phyloP scores from a whole-genome alignment of 2,329 filamentous ascomycete species.

The Samsoniella hepiali region DNA sequence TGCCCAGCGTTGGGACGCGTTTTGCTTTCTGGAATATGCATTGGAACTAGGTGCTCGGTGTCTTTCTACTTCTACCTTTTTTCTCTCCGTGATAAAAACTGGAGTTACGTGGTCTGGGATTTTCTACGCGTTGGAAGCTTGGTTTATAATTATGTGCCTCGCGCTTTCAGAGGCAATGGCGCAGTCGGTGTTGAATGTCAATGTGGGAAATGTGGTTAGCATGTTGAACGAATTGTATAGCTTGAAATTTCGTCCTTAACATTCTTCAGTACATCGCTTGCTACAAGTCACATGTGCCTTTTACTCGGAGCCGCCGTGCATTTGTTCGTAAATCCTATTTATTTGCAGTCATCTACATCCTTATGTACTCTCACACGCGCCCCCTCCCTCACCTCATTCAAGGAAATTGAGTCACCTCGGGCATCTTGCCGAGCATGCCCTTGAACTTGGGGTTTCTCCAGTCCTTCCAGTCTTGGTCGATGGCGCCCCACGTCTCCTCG shows the following conservation, averaged over 20 bases:
- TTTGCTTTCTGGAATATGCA: background rate
- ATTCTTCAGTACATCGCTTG: no score
- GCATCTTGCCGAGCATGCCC: constrained; percentile 37
- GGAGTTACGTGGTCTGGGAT: background rate
- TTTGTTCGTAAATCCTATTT: background rate
- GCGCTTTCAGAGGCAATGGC: background rate
- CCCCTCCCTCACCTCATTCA: background rate
- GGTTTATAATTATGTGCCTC: background rate
- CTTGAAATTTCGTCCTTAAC: background rate
- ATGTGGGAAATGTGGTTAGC: background rate
- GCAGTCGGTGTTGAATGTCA: background rate
- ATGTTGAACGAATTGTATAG: background rate
- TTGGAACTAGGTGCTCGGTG: constrained; percentile 8
- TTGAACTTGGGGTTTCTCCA: constrained; percentile 38
- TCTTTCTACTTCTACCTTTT: background rate
- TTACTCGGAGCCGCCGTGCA: background rate
- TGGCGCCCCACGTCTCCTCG: constrained; percentile 52
- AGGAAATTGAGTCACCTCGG: constrained; percentile 36
- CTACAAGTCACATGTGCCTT: background rate
- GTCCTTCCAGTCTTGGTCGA: constrained; percentile 41
- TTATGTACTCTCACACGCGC: background rate
- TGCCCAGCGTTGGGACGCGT: constrained; percentile 3
- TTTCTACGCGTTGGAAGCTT: background rate
- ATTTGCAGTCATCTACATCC: background rate
- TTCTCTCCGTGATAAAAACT: background rate